Evolutionary conservation across 176 grass and related monocot species (phyloP).

Genomic region (Paspalum notatum): DNA sequence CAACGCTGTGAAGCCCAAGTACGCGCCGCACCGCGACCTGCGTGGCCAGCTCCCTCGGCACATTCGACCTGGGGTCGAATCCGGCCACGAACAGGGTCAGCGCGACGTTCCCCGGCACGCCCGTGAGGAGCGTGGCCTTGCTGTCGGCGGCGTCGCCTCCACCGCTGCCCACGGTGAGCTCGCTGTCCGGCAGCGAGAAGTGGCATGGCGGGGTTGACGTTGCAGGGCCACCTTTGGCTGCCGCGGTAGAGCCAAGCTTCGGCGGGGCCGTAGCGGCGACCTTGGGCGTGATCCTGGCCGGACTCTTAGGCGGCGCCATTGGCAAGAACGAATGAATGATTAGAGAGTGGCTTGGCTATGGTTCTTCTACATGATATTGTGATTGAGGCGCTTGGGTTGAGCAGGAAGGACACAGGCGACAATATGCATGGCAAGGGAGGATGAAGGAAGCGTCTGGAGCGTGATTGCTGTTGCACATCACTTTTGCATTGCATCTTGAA

Average conservation of each 20-base stretch:
- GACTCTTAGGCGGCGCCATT: slow-evolving; percentile 38
- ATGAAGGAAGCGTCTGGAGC: too few species aligned
- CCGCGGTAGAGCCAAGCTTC: background rate
- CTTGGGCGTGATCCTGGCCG: background rate
- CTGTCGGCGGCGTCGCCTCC: background rate
- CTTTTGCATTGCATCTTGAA: too few species aligned
- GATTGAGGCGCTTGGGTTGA: too few species aligned
- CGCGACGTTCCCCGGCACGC: slow-evolving; percentile 53
- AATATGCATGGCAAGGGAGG: too few species aligned
- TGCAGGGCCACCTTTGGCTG: background rate
- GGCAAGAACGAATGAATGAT: too few species aligned
- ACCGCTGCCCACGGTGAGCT: slow-evolving; percentile 48
- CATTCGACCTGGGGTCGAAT: background rate
- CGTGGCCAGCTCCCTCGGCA: background rate
- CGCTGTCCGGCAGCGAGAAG: slow-evolving; percentile 48
- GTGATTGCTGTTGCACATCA: too few species aligned
- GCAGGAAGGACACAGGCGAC: too few species aligned
- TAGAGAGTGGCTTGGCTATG: background rate
- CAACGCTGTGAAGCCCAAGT: slow-evolving; percentile 54
- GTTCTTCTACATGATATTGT: too few species aligned
- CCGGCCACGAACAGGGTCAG: slow-evolving; percentile 22
- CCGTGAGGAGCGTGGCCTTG: slow-evolving; percentile 40
- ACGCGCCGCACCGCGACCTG: slow-evolving; percentile 36
- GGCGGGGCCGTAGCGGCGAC: background rate
- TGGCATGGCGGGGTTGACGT: background rate